Base-by-base conservation (phyloP, 1,139 yeast species). In the Suhomyces anneliseae region DNA sequence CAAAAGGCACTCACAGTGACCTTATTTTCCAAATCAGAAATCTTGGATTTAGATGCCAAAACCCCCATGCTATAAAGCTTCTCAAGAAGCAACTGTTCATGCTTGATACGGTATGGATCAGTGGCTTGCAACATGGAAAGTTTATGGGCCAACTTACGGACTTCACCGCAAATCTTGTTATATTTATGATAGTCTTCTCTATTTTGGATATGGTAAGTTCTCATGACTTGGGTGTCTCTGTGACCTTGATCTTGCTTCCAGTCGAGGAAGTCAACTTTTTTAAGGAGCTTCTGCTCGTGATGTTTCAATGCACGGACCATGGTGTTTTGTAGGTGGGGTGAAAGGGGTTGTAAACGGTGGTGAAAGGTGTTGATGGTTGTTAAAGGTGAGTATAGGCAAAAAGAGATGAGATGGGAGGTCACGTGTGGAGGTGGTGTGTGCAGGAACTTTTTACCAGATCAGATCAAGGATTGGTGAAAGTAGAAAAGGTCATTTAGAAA, bases 191-290 rank as follows among this genome's bases (percentile, higher is more conserved):
- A 95, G 66, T 95, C 99, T 65, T 90, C 97, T 63, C 99, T 81
- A 65, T 92, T 87, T 61, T 90, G 97, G 45, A 95, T 79, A 65
- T 92, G 97, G 68, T 92, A 95, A 45, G 90, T 87, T 59, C 95
- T 79, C 96, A 93, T 93, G 38, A 95, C 96, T 66, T 89, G 95
- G 34, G 96, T 85, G 60, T 93, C 99, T 54, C 99, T 76, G 65
- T 95, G 99, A 35, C 95, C 92, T 50, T 86, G 86, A 66, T 93
- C 99, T 62, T 90, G 96, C 67, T 93, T 93, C 97, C 98, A 95
- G 68, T 93, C 96, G 46, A 90, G 87, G 73, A 95, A 90, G 66
- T 93, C 98, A 50, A 93, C 98, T 69, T 93, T 95, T 75, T 89
- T 92, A 61, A 93, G 81, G 63, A 93, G 82, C 72, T 90, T 92